phyloP scores from a whole-genome alignment of 73 alveolate species.

The Paramecium tetraurelia region DNA sequence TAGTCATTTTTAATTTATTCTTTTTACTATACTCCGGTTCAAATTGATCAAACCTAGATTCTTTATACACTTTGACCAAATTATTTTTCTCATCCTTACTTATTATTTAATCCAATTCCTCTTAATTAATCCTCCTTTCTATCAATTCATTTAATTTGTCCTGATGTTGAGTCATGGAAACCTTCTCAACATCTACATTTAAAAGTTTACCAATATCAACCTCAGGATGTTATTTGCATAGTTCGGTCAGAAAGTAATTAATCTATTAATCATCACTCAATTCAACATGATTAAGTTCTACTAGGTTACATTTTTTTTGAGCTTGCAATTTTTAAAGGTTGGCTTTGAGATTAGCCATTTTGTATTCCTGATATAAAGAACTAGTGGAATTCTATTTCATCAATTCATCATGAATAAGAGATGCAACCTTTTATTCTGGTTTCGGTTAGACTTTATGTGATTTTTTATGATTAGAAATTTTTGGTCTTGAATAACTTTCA shows the following conservation, averaged over 20 bases:
- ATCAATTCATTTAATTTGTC: neutral
- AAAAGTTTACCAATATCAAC: neutral
- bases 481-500: neutral
- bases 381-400: neutral
- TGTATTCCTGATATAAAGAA: neutral
- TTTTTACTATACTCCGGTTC: slow-evolving; percentile 1
- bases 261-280: slow-evolving; percentile 29
- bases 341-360: slow-evolving; percentile 35
- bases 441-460: neutral
- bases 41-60: slow-evolving; percentile 29
- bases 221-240: neutral
- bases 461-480: neutral
- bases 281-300: slow-evolving; percentile 23
- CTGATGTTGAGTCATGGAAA: neutral
- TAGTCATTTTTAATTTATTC: slow-evolving; percentile 8
- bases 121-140: slow-evolving; percentile 20
- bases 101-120: neutral
- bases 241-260: neutral
- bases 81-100: neutral
- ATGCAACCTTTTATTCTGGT: slow-evolving; percentile 25
- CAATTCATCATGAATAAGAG: neutral
- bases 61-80: neutral
- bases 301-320: neutral
- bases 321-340: neutral
- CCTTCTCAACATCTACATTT: slow-evolving; percentile 11